phyloP scores from a whole-genome alignment of 345 rosid species.

The Citrus reticulata region DNA sequence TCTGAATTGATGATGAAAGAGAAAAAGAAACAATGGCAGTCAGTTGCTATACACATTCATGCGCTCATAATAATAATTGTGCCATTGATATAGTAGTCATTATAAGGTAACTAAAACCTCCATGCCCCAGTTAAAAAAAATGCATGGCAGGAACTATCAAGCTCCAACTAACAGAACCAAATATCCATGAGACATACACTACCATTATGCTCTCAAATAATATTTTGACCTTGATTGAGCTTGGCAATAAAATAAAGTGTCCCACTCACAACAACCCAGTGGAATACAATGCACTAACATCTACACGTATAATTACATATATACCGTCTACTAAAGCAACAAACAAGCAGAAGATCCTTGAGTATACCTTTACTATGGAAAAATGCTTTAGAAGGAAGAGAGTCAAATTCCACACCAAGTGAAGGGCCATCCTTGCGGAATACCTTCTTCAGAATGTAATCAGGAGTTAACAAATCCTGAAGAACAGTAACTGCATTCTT shows the following conservation, averaged over 20 bases:
- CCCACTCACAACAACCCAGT: background rate
- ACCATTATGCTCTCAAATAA: background rate
- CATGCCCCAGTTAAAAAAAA: background rate
- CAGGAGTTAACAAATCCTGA: conserved; percentile 57
- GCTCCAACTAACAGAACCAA: background rate
- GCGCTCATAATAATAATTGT: background rate
- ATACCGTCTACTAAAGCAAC: background rate
- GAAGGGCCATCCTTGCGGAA: conserved; percentile 96
- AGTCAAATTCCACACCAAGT: conserved; percentile 71
- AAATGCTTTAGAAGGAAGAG: conserved; percentile 42
- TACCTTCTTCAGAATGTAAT: conserved; percentile 56
- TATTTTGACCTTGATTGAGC: background rate
- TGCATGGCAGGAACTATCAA: background rate
- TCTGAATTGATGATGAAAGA: background rate
- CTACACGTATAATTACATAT: background rate
- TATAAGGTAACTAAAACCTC: background rate
- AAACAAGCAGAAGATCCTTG: background rate
- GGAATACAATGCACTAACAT: background rate
- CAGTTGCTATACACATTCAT: too few species aligned
- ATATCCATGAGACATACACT: background rate
- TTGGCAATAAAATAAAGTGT: background rate
- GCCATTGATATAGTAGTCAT: background rate
- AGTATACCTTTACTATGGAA: conserved; percentile 23
- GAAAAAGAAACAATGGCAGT: background rate
- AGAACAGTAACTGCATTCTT: conserved; percentile 21